Base-by-base conservation (phyloP, 352 stramenopile genomes). In the Phytopythium delawarense region DNA sequence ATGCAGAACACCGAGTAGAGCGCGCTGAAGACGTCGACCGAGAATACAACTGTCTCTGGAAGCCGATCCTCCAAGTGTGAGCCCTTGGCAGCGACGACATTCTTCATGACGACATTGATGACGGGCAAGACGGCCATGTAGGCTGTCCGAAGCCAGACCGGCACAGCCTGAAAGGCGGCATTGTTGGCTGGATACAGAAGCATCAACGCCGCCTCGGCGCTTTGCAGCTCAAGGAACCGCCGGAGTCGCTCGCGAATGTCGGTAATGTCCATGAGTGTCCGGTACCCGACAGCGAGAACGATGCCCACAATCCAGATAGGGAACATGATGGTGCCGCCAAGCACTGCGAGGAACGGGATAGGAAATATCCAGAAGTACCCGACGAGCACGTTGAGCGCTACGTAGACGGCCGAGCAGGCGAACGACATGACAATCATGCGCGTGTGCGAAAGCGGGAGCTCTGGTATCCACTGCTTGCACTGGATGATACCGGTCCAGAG, bases 101-200 rank as follows among this genome's bases (percentile, higher is more conserved):
- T 72, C 57, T 80, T 82, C n/a, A 85, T 55, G 0, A 52, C 20
- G 13, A 77, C 35, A 18, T 85, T 85, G 15, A 85, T 66, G 2
- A 63, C 30, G n/a, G 70, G 63, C 1, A 83, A 30, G 6, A 76
- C 18, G 2, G 49, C 28, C 11, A 78, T 60, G 48, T 79, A 70
- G 2, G 25, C 57, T 15, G 71, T 12, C 44, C 75, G 64, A 6
- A 57, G 56, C 21, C 59, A 2, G 6, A 40, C 45, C 8, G 56
- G 54, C 18, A 71, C 46, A 9, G 46, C 39, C 7, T 70, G 61
- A 51, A 76, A 85, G 13, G 69, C 3, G 0, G 66, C 72, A 56
- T 77, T 72, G 20, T 78, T 74, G 1, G 52, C 51, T 12, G 67
- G 65, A 34, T 86, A 83, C 44, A 86, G 62, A 4, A 67, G 20